A percentile compares a stretch with the other conserved stretches of the same genome.
Conservation (phyloP, 2,329 filamentous ascomycete species). For the Cytospora piceicola region DNA sequence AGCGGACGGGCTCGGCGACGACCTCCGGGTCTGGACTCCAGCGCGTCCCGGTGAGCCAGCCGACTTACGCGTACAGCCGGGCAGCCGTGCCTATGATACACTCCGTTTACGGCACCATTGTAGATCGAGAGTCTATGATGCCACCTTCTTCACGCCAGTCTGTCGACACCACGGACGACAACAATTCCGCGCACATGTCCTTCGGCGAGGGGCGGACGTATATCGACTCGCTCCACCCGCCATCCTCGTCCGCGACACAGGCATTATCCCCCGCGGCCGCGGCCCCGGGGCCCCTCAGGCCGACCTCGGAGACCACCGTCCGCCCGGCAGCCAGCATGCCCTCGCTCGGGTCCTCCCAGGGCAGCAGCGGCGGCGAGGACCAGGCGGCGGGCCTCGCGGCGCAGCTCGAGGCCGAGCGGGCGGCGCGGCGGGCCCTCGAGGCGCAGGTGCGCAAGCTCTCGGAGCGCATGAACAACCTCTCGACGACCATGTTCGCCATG, state of each 20-base stretch:
- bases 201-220: conserved; percentile 53
- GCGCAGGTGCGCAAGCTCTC: conserved; percentile 58
- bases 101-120: conserved; percentile 36
- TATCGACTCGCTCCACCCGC: conserved; percentile 47
- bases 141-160: conserved; percentile 40
- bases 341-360: conserved; percentile 36
- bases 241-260: conserved; percentile 40
- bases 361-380: conserved; percentile 32
- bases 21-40: conserved; percentile 24
- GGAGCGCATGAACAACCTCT: conserved; percentile 53
- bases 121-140: background rate
- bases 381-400: conserved; percentile 56
- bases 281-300: conserved; percentile 38
- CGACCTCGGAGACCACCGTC: conserved; percentile 52
- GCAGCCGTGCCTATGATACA: conserved; percentile 38
- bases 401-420: conserved; percentile 61
- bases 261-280: conserved; percentile 32
- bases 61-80: conserved; percentile 36
- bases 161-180: conserved; percentile 37
- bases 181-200: conserved; percentile 44
- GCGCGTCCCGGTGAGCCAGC: conserved; percentile 28
- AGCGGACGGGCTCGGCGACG: conserved; percentile 22
- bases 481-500: conserved; percentile 46
- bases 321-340: conserved; percentile 53
- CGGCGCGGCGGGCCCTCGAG: conserved; percentile 59